A percentile compares a stretch with the other conserved stretches of the same genome.
Conservation (phyloP, 768 basidiomycete genomes). For the Naganishia antarctica region DNA sequence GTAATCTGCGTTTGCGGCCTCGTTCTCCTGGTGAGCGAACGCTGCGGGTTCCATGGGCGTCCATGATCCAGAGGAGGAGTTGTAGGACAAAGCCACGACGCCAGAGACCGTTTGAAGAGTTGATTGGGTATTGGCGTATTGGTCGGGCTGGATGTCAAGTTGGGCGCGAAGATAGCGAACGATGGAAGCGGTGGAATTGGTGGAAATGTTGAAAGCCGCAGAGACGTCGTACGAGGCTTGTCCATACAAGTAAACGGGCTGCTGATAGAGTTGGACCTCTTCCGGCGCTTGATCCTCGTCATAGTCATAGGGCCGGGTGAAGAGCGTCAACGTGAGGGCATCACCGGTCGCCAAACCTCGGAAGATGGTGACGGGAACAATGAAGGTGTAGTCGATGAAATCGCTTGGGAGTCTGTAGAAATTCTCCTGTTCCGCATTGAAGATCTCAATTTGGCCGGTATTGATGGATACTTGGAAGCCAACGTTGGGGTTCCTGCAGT, state of each 20-base stretch:
- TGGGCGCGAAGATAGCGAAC: constrained; percentile 15
- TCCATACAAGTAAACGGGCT: background rate
- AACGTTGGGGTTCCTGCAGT: too few relatives aligned
- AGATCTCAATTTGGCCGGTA: background rate
- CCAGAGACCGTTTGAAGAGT: background rate
- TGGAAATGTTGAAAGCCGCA: constrained; percentile 14
- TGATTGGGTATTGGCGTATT: background rate
- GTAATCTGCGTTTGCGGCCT: background rate
- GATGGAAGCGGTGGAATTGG: background rate
- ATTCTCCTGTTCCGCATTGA: background rate
- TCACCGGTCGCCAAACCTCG: background rate
- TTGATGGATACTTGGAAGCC: constrained; percentile 5
- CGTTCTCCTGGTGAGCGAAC: constrained; percentile 14
- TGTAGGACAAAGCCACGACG: background rate
- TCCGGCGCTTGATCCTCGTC: constrained; percentile 15
- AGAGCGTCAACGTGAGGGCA: background rate
- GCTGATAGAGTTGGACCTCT: constrained; percentile 3
- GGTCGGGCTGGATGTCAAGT: background rate
- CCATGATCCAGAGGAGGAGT: constrained; percentile 3
- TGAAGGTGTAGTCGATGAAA: constrained; percentile 12
- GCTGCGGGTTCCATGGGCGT: background rate
- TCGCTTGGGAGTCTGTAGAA: background rate
- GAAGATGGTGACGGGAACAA: constrained; percentile 15
- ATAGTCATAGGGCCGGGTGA: constrained; percentile 16
- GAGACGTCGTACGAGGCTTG: background rate